Conservation (phyloP, 768 basidiomycete genomes). For the Hortiboletus flavorubellus region DNA sequence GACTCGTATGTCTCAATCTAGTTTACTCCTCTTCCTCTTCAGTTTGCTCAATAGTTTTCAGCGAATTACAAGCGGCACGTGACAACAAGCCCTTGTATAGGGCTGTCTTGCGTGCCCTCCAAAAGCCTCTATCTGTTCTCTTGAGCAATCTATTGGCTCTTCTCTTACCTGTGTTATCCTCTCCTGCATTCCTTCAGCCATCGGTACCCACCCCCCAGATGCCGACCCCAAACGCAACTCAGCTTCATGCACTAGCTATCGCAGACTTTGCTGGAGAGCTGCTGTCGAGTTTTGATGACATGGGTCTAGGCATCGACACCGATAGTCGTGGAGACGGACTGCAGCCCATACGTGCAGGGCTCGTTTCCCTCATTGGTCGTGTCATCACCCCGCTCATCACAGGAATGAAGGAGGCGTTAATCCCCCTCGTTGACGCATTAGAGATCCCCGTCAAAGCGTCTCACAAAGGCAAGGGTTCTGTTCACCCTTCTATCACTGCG, state of each 20-base stretch:
- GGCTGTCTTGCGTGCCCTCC: slow-evolving; percentile 69
- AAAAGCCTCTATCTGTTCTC: slow-evolving; percentile 73
- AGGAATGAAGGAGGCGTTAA: slow-evolving; percentile 58
- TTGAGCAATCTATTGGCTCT: slow-evolving; percentile 66
- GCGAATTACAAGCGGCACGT: slow-evolving; percentile 64
- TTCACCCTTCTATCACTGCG: slow-evolving; percentile 58
- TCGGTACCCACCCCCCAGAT: slow-evolving; percentile 48
- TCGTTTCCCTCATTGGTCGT: slow-evolving; percentile 63
- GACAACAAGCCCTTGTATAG: slow-evolving; percentile 63
- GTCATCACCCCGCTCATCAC: slow-evolving; percentile 62
- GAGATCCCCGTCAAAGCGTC: slow-evolving; percentile 42
- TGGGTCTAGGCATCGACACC: slow-evolving; percentile 57
- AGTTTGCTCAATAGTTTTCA: slow-evolving; percentile 29
- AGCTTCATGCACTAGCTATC: slow-evolving; percentile 67
- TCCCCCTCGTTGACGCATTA: slow-evolving; percentile 59
- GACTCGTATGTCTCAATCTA: slow-evolving; percentile 51
- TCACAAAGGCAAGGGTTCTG: slow-evolving; percentile 13
- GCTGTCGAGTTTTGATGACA: slow-evolving; percentile 64
- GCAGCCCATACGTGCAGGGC: slow-evolving; percentile 63
- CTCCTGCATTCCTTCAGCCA: slow-evolving; percentile 55
- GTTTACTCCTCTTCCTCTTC: slow-evolving; percentile 12
- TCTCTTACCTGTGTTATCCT: slow-evolving; percentile 63
- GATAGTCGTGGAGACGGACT: slow-evolving; percentile 67
- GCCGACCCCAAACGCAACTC: slow-evolving; percentile 59
- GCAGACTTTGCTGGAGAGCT: slow-evolving; percentile 72